A percentile compares a stretch with the other conserved stretches of the same genome.
Conservation (phyloP, 108 stramenopile species). For the Phaeodactylum tricornutum region DNA sequence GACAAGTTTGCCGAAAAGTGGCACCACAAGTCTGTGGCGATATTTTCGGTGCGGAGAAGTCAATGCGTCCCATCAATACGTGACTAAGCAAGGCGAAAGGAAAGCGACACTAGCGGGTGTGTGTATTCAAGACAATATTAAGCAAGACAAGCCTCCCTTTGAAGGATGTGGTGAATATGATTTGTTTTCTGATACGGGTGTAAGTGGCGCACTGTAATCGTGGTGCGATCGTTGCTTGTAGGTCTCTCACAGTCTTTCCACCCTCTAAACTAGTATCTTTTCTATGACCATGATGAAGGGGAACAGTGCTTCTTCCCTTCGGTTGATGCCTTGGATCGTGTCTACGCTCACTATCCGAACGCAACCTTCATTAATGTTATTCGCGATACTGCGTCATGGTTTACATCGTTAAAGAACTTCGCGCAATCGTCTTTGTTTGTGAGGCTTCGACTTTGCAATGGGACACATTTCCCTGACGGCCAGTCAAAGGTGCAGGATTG, state of each 20-base stretch:
- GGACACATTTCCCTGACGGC: neutral
- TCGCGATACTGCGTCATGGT: slow-evolving; percentile 7
- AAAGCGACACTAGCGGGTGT: slow-evolving; percentile 1
- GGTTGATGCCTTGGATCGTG: slow-evolving; percentile 1
- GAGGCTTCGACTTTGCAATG: slow-evolving; percentile 1
- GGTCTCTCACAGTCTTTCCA: no score
- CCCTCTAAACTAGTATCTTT: no score
- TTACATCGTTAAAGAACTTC: neutral
- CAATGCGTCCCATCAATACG: no score
- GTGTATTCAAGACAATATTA: slow-evolving; percentile 5
- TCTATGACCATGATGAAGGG: no score
- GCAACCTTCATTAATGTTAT: slow-evolving; percentile 6
- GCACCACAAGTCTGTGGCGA: slow-evolving; percentile 5
- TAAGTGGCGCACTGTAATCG: no score
- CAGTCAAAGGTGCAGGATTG: neutral
- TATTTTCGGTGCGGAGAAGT: slow-evolving; percentile 7
- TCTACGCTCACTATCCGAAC: slow-evolving; percentile 9
- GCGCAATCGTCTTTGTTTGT: neutral
- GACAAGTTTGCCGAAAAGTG: slow-evolving; percentile 8
- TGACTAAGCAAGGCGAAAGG: neutral
- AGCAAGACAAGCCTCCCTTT: slow-evolving; percentile 1
- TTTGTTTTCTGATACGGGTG: slow-evolving; percentile 9
- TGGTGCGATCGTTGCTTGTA: no score
- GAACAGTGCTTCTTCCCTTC: slow-evolving; percentile 10
- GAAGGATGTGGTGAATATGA: slow-evolving; percentile 9